Base-by-base conservation (phyloP, 2,329 filamentous ascomycete genomes). In the Dothistroma septosporum region DNA sequence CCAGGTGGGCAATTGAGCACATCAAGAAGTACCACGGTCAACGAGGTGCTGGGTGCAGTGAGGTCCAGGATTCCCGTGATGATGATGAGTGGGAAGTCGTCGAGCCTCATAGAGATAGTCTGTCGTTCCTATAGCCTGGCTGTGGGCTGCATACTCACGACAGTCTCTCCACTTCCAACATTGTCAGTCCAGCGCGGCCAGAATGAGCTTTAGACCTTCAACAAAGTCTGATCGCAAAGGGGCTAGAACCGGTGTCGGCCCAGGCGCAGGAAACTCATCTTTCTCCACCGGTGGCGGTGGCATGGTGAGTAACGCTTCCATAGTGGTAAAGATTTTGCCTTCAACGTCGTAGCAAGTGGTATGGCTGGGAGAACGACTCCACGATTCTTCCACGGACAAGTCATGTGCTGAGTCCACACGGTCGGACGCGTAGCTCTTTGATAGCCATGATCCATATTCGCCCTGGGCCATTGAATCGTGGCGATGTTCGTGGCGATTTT, bases 1-100 rank as follows among this genome's bases (percentile, higher is more conserved):
- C 66, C 7, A 56, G 61, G n/a, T 68, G 66, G 66, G 64, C 66
- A 3, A 61, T 68, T 32, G 62, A 66, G 28, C 60, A 68, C 24
- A 46, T 67, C n/a, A 63, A 37, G 55, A 65, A 65, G 54, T 67
- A 67, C 55, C 65, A 63, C 41, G 63, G 37, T 8, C 55, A 11
- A 16, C 31, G 28, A n/a, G 22, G 55, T 28, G 14, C 32, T 21
- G n/a, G 24, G 4, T 53, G 50, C n/a, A 28, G 50, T 5, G 50
- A 53, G 19, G 50, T 35, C 11, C 22, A 28, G 12, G 4, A 14
- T 32, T 3, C 8, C 14, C 19, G 28, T 53, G 50, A 53, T 35
- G 50, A 35, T 2, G 31, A 35, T 35, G 24, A n/a, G 8, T 35
- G 50, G 50, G 31, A 19, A 11, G n/a, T 53, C 11, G 50, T 53